Base-by-base conservation (phyloP, 202 grass and related monocot species). In the Musa balbisiana region DNA sequence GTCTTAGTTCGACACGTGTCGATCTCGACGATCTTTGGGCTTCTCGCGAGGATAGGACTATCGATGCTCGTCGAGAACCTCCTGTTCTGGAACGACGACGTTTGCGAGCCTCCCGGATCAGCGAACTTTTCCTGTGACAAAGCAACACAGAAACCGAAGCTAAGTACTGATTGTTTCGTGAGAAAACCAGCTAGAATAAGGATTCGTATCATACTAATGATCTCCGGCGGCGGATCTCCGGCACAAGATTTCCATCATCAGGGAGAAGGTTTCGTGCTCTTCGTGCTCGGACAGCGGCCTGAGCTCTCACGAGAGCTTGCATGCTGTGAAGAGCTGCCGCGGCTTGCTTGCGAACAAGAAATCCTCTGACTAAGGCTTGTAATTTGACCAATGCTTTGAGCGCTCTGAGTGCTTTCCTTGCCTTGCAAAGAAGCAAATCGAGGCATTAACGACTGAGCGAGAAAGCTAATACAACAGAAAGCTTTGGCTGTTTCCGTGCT, bases 371-470 rank as follows among this genome's bases (percentile, higher is more conserved):
- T 4, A 95, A 78, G 51, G 95, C 95, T 73, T 93, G 93, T 68
- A 93, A 73, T 80, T 99, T 99, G 75, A 99, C 91, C 53, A 99
- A 74, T 10, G 91, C 87, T 83, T 92, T 99, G 2, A 99, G 87
- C 53, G 95, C 95, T 8, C 95, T 84, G 4, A 92, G 74, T 1
- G 91, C 91, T 77, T 98, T 98, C 83, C 89, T 92, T 8, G 95
- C 91, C 92, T 96, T 70, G 66, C 49, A 43, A 1, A 55, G 0
- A 49, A 78, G 17, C 52, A 2, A 9, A 22, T 1, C 8, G 9
- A 16, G 3, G 49, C 53, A 43, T 43, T 43, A 43, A 6, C 33
- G 33, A 43, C 4, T 43, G 33, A 43, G 33, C 4, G 33, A 43
- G 33, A 43, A 8, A 43, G 33, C 33, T 43, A 43, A 43, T 43